These are phyloP conservation scores for Nemania abortiva DNA, from an alignment of 2,329 filamentous ascomycete genomes.

Conservation along the genomic window DNA sequence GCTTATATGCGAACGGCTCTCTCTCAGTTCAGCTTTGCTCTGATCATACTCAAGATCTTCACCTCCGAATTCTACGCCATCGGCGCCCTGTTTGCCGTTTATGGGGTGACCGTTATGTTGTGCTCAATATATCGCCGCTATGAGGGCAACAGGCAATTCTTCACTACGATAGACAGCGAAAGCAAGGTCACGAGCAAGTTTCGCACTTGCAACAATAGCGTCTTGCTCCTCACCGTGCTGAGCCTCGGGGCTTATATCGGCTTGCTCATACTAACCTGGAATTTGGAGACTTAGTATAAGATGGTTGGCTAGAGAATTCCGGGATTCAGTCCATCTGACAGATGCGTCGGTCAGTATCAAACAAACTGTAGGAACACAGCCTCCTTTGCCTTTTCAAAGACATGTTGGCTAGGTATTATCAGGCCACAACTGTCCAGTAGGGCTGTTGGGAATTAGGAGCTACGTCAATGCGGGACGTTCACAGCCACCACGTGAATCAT, in stretches of 20 bases:
- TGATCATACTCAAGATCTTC: constrained; percentile 97
- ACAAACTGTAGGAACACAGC: background rate
- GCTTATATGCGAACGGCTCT: constrained; percentile 96
- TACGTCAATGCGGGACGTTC: background rate
- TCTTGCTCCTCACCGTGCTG: constrained; percentile 67
- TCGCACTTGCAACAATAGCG: constrained; percentile 73
- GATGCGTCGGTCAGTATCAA: background rate
- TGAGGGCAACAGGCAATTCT: constrained; percentile 95
- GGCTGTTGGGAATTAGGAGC: background rate
- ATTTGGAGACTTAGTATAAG: constrained; percentile 50
- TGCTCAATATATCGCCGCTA: constrained; percentile 88
- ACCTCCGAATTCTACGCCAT: constrained; percentile 96
- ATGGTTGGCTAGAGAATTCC: background rate
- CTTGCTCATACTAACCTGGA: constrained; percentile 68
- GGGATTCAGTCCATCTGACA: background rate
- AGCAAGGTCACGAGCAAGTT: constrained; percentile 66
- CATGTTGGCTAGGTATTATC: background rate
- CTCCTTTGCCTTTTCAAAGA: background rate
- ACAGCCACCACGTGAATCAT: background rate
- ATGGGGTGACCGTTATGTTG: constrained; percentile 85
- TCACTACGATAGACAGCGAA: constrained; percentile 66
- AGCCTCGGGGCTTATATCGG: constrained; percentile 70
- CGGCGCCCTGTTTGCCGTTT: constrained; percentile 93
- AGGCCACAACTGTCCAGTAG: background rate
- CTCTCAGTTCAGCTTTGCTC: constrained; percentile 93